phyloP scores from a whole-genome alignment of 208 protist species.

The Jaenimonas drosophilae region DNA sequence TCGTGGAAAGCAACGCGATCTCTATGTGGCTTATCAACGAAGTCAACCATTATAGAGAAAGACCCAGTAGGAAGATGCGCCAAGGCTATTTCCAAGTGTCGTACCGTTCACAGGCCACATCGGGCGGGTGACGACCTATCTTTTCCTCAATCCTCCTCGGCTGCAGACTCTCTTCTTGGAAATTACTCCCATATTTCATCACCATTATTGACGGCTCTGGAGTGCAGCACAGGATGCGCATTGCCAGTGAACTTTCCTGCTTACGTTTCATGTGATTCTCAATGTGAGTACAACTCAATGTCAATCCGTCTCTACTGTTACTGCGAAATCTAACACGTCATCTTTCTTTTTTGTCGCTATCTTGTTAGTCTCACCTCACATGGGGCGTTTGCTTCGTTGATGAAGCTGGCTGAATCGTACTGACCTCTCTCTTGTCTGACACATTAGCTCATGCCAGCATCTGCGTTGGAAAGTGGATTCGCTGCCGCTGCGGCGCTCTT shows the following conservation, averaged over 20 bases:
- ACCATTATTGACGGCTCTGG: too few species aligned
- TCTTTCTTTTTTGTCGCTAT: constrained; percentile 5
- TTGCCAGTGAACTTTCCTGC: too few species aligned
- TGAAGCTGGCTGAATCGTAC: constrained; percentile 3
- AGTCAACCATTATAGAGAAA: constrained; percentile 2
- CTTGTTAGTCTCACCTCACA: constrained; percentile 1
- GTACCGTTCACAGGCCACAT: too few species aligned
- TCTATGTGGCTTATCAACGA: constrained; percentile 43
- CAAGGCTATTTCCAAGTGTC: background rate
- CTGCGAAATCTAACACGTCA: too few species aligned
- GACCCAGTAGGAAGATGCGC: background rate
- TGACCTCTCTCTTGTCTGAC: constrained; percentile 4
- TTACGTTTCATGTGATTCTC: too few species aligned
- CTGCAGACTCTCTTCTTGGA: too few species aligned
- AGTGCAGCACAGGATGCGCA: too few species aligned
- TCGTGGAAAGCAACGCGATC: constrained; percentile 56
- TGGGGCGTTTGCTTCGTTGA: background rate
- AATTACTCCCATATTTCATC: too few species aligned
- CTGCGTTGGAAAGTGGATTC: constrained; percentile 43
- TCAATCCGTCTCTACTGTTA: too few species aligned
- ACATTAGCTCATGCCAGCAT: background rate
- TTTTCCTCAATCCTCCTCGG: too few species aligned
- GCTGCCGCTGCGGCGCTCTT: constrained; percentile 37
- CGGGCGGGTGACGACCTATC: too few species aligned
- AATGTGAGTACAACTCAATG: too few species aligned